Evolutionary conservation across 768 basidiomycete species (phyloP).

Genomic region (Lentinus tigrinus): DNA sequence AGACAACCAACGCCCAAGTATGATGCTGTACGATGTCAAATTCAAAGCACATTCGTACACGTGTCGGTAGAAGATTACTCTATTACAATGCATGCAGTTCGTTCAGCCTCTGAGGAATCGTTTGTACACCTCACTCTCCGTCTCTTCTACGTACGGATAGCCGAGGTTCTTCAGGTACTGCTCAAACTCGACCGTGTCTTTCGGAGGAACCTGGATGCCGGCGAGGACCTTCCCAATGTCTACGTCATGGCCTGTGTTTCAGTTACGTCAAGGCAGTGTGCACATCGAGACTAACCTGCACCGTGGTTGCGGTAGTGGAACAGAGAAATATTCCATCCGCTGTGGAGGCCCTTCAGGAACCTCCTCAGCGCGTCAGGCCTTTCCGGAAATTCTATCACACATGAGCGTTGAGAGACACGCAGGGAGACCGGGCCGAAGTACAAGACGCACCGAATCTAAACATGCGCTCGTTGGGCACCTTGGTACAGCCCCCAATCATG

Average conservation of each 20-base stretch:
- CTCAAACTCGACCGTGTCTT: constrained; percentile 66
- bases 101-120: constrained; percentile 55
- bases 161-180: constrained; percentile 75
- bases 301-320: constrained; percentile 99
- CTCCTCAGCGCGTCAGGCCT: constrained; percentile 87
- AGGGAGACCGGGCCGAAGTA: neutral
- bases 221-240: constrained; percentile 93
- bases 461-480: constrained; percentile 80
- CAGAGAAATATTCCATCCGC: constrained; percentile 91
- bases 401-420: neutral
- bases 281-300: constrained; percentile 54
- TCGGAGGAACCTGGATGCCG: constrained; percentile 85
- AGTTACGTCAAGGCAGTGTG: neutral
- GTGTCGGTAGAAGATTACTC: neutral
- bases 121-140: constrained; percentile 81
- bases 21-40: too few relatives aligned
- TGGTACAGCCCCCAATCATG: constrained; percentile 84
- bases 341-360: constrained; percentile 80
- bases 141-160: constrained; percentile 92
- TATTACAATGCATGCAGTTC: neutral
- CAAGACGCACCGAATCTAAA: constrained; percentile 83
- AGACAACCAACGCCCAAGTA: too few relatives aligned
- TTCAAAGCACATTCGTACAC: too few relatives aligned
- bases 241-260: constrained; percentile 29
- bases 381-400: constrained; percentile 85